Evolutionary conservation across 2,329 filamentous ascomycete species (phyloP), one percentile per base, ranked within the genome.

Genomic region (Beauveria brongniartii): DNA sequence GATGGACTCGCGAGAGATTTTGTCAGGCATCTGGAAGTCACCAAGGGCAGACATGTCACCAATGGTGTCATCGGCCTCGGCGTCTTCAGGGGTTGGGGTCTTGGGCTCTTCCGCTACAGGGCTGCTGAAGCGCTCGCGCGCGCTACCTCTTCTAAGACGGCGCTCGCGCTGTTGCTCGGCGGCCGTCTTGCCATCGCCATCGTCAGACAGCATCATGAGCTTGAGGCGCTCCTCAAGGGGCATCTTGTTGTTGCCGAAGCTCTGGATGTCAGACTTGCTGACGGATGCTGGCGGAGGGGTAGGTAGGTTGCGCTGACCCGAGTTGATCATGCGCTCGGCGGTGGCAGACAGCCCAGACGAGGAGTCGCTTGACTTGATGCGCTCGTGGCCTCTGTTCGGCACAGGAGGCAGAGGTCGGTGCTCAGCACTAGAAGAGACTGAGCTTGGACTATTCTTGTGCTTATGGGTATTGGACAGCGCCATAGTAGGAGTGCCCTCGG

Each of bases 1-100:
- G 67, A 97, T 97, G 0, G 92, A 96, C 71, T 97, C 94, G 43
- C 93, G 85, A 9, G 93, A 97, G 69, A 97, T 96, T 59, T 88
- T 88, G 12, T 89, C 82, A 20, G 86, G 90, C 16, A 88, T 76
- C 65, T 88, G 80, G 67, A 88, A 88, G 62, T 87, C 83, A 63
- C 82, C 79, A 61, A 87, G 73, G 12, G 80, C 75, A 58, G 82
- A 81, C 66, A 87, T 72, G 60, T 89, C 85, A 51, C 82, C 84
- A 48, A 86, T 69, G 2, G 80, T 80, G 59, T 86, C 82, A 22
- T 86, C 84, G 47, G 80, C 82, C 65, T 85, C 83, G 14, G 79
- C 75, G 10, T 71, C 71, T 28, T 78, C 75, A 5, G 62, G 58
- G 51, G 64, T 64, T 30, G 66, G 68, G 16, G 12, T 26, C 26